These are phyloP conservation scores for Erysimum pusillum DNA, from an alignment of 441 rosid species.

Conservation along the genomic window DNA sequence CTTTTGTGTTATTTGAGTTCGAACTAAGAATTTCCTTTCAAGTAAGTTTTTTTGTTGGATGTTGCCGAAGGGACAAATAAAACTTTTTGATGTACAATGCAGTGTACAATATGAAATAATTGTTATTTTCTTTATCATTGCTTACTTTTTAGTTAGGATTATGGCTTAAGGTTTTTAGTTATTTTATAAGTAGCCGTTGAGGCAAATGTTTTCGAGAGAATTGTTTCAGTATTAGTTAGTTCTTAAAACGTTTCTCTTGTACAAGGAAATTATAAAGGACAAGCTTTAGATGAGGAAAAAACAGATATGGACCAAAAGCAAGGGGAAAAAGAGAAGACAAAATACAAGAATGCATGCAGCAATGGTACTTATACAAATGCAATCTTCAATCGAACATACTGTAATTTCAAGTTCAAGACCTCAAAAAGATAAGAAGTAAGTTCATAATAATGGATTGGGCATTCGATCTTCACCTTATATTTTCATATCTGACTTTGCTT, in stretches of 20 bases:
- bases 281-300: not conserved
- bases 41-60: constrained; percentile 17
- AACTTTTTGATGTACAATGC: constrained; percentile 9
- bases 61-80: constrained; percentile 10
- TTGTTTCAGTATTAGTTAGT: not conserved
- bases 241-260: not conserved
- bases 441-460: not conserved
- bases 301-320: not conserved
- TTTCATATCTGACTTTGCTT: not conserved
- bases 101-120: not conserved
- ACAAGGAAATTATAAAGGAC: not conserved
- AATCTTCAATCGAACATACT: not conserved
- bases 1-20: constrained; percentile 10
- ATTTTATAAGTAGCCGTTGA: not conserved
- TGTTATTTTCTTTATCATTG: not conserved
- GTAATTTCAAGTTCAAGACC: not conserved
- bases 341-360: not conserved
- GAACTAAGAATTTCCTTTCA: constrained; percentile 13
- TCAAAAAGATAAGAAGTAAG: not conserved
- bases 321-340: not conserved
- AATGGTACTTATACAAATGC: constrained; percentile 5
- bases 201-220: not conserved
- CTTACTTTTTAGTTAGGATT: not conserved
- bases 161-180: not conserved
- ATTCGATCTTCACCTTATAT: not conserved